Percentiles rank a stretch among this genome's conserved stretches.
Conservation (phyloP, 2,329 filamentous ascomycete genomes). For the Ophiostoma novo-ulmi region DNA sequence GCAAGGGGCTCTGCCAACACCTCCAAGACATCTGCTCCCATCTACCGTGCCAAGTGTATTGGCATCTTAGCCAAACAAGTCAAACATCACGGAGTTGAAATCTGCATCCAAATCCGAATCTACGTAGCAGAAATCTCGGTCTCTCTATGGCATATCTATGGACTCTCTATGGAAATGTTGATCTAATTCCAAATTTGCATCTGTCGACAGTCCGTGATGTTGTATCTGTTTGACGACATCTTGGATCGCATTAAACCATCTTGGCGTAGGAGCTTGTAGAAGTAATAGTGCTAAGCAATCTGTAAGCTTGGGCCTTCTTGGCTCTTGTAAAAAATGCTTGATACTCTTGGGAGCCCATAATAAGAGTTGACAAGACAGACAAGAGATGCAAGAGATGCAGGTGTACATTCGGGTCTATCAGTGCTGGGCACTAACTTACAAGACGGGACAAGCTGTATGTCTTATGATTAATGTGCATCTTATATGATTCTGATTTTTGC, state of each 20-base stretch:
- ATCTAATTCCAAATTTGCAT: constrained; percentile 4
- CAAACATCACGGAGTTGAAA: background rate
- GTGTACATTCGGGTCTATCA: constrained; percentile 5
- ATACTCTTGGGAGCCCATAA: background rate
- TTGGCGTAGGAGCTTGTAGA: constrained; percentile 1
- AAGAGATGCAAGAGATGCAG: background rate
- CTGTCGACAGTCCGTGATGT: background rate
- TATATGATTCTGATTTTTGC: background rate
- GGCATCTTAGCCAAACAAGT: background rate
- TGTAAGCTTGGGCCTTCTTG: constrained; percentile 5
- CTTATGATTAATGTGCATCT: background rate
- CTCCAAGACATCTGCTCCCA: background rate
- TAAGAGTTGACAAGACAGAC: constrained; percentile 6
- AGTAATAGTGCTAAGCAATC: background rate
- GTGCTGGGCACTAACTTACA: background rate
- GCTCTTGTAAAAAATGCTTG: constrained; percentile 6
- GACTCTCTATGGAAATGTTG: background rate
- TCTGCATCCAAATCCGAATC: background rate
- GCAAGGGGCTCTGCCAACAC: background rate
- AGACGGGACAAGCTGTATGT: background rate
- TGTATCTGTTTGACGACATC: background rate
- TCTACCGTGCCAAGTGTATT: background rate
- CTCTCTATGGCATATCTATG: background rate
- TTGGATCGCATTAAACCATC: background rate
- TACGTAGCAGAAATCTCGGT: background rate